Base-by-base conservation (phyloP, 371 early-diverging fungal species). In the Mortierella sp. region DNA sequence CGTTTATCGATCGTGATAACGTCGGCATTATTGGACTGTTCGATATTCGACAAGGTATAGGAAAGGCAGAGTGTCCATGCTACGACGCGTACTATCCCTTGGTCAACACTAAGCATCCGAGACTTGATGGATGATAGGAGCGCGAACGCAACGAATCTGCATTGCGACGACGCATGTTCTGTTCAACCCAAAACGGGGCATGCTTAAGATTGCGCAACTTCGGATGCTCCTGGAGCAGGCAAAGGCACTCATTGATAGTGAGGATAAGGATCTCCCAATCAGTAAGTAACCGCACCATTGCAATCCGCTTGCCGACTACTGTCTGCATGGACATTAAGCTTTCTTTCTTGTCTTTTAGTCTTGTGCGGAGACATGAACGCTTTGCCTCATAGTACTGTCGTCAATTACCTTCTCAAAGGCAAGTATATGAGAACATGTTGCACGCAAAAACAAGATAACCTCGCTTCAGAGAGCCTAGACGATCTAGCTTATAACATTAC, bases 11-110 rank as follows among this genome's bases (percentile, higher is more conserved):
- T n/a, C 48, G 54, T 14, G 76, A 68, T 13, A 74, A 74, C 24
- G 60, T 74, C n/a, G 76, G 76, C 2, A 74, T 74, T 34, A 68
- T 74, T 14, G 76, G 57, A 7, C 45, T 74, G 6, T 57, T 74
- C 22, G 68, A 74, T 0, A 46, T 74, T 43, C 46, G 24, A 6
- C 56, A 59, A 47, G 66, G 63, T 56, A 57, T 8, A 7, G 24
- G 7, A 12, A 22, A 47, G 24, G 24, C 48, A 6, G 16, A 47
- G n/a, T n/a, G n/a, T n/a, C n/a, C n/a, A n/a, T n/a, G n/a, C n/a
- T n/a, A n/a, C n/a, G n/a, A n/a, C n/a, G n/a, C n/a, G n/a, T n/a
- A n/a, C n/a, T n/a, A n/a, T n/a, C n/a, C 34, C 34, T 34, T 34
- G 4, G 34, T 10, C 34, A 4, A 34, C 34, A 10, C 34, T 34